Evolutionary conservation across 805 yeast species (phyloP), one percentile per base, ranked within the genome.

Genomic region (Kockiozyma suomiensis): DNA sequence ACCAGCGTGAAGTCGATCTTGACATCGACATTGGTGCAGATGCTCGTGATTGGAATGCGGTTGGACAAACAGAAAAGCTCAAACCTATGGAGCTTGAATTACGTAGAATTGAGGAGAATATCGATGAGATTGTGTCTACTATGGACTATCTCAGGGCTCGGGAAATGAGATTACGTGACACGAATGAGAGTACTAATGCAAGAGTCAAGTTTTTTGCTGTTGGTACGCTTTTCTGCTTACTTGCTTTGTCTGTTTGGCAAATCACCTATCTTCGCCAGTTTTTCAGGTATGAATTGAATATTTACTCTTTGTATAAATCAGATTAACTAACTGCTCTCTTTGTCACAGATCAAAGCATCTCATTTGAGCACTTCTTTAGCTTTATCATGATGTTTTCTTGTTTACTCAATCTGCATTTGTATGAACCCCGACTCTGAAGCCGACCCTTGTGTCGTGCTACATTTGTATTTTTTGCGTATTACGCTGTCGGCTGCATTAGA

Each of bases 1-100:
- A 81, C 67, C 73, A 77, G 61, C 86, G 98, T 74, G 86, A 86
- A 54, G 78, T 94, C 68, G 97, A 91, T 71, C 79, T 94, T 70
- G 97, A 92, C 66, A 86, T 94, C 61, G 98, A 94, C 75, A 85
- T 91, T 64, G 99, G 99, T 46, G 89, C 97, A 53, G 89, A 91
- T 70, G 99, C 98, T 43, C 87, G 98, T 75, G 98, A 94, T 77
- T 94, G 98, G 97, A 90, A 91, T 72, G 90, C 91, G 25, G 79
- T 92, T 64, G 97, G 92, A 78, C 92, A 96, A 49, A 83, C 88
- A 47, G 98, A 94, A 75, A 90, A 90, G 73, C 85, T 94, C 74
- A 89, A 88, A 76, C 98, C 99, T 3, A 84, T 87, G 52, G 99
- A 94, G 76, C 85, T 92, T 58, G 96, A 90, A 70, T 81, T 94